phyloP scores from a whole-genome alignment of 2,329 filamentous ascomycete species.

The Alternaria arborescens region DNA sequence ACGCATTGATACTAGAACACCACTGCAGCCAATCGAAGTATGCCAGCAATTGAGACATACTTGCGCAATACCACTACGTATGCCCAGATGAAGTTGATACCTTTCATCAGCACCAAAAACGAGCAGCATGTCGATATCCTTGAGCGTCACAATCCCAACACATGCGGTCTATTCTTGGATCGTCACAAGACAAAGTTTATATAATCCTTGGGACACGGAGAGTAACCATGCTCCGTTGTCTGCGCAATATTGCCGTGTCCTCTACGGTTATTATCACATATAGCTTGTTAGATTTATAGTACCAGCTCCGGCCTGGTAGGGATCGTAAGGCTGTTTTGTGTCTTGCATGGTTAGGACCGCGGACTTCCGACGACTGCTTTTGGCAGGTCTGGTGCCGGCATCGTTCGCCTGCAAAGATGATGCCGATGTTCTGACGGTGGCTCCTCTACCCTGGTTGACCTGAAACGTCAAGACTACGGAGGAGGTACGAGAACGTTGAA shows the following conservation, averaged over 20 bases:
- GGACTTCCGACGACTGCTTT: neutral
- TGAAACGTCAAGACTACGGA: neutral
- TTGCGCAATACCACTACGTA: conserved; percentile 19
- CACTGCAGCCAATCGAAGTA: conserved; percentile 26
- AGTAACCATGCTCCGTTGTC: conserved; percentile 11
- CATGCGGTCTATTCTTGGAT: conserved; percentile 33
- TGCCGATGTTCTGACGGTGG: neutral
- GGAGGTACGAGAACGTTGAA: neutral
- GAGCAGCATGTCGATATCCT: neutral
- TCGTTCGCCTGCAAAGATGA: neutral
- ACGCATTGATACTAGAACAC: conserved; percentile 12
- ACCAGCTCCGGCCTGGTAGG: conserved; percentile 11
- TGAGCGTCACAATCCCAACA: conserved; percentile 6
- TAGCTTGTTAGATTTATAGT: conserved; percentile 28
- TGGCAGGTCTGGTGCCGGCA: neutral
- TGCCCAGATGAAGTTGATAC: conserved; percentile 8
- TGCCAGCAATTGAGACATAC: conserved; percentile 23
- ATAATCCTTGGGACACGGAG: conserved; percentile 4
- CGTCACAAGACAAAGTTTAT: conserved; percentile 17
- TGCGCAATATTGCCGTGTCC: conserved; percentile 25
- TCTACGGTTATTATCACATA: conserved; percentile 36
- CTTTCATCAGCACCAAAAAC: conserved; percentile 5
- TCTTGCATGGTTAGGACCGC: conserved; percentile 4
- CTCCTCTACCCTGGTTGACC: neutral
- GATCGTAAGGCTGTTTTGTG: neutral